Evolutionary conservation across 805 yeast species (phyloP), one percentile per base, ranked within the genome.

Genomic region (Ogataea trehaloabstinens): DNA sequence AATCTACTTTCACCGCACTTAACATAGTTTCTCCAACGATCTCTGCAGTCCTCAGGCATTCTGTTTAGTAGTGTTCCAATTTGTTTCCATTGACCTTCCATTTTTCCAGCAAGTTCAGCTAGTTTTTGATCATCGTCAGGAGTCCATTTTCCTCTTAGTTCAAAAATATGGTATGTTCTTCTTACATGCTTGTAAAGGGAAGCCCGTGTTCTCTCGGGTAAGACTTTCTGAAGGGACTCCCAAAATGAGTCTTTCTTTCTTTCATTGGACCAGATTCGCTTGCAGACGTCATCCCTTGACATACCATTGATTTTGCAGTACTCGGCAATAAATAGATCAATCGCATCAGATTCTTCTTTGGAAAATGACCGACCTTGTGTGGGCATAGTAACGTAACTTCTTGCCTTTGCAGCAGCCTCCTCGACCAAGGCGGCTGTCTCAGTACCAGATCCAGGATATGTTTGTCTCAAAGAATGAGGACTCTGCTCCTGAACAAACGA

Each of bases 31-130:
- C 98, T 73, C 95, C 95, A 91, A 52, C 98, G 73, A 60, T 91
- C 98, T 51, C 98, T 74, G 61, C 97, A 90, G 64, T 91, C 98
- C 56, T 91, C 98, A 0, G 98, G 97, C 98, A 91, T 91, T 53
- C 98, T 71, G 11, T 85, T 87, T 77, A 91, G 70, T 6, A 69
- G 67, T 37, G 73, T 73, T 6, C 97, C 97, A 44, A 91, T 85
- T 28, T 71, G 69, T 50, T 87, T 87, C 98, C 98, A 91, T 55
- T 85, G 88, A 13, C 93, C 88, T 42, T 81, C 87, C 49, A 78
- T 75, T 19, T 80, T 78, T 7, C 73, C 61, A 8, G 86, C 85
- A 36, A 86, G 64, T 38, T 71, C 72, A 2, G 78, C 78, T 37
- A 91, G 68, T 34, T 73, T 71, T 27, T 66, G 73, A 60, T 91